phyloP scores from a whole-genome alignment of 192 early-diverging fungal genomes.

The Coemansia sp. region DNA sequence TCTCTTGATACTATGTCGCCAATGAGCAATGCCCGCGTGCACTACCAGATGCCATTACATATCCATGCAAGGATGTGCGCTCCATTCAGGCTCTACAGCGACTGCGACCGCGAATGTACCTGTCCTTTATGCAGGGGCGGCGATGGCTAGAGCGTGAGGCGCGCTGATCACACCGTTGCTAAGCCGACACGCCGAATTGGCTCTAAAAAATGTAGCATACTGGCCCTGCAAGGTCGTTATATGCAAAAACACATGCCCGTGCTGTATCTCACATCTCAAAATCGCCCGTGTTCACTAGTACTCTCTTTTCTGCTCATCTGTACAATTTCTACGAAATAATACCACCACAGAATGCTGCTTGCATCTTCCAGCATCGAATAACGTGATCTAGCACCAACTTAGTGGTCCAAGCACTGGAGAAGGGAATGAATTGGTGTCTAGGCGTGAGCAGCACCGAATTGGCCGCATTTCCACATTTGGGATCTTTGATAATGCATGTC shows the following conservation, averaged over 20 bases:
- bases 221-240: background rate
- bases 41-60: background rate
- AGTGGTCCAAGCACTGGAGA: background rate
- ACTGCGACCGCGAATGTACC: conserved; percentile 42
- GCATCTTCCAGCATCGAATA: background rate
- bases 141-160: conserved; percentile 1
- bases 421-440: background rate
- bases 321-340: conserved; percentile 9
- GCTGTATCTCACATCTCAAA: background rate
- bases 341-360: background rate
- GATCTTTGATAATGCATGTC: background rate
- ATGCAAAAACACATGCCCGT: background rate
- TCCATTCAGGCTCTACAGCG: background rate
- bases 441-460: background rate
- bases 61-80: background rate
- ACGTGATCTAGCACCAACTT: background rate
- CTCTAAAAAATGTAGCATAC: background rate
- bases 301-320: background rate
- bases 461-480: conserved; percentile 2
- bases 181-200: background rate
- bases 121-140: conserved; percentile 36
- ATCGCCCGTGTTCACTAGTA: background rate
- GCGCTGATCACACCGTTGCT: background rate
- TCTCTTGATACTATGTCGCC: background rate
- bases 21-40: background rate